A percentile compares a stretch with the other conserved stretches of the same genome.
Conservation (phyloP, 139 green algal genomes). For the Eudorina sp. region DNA sequence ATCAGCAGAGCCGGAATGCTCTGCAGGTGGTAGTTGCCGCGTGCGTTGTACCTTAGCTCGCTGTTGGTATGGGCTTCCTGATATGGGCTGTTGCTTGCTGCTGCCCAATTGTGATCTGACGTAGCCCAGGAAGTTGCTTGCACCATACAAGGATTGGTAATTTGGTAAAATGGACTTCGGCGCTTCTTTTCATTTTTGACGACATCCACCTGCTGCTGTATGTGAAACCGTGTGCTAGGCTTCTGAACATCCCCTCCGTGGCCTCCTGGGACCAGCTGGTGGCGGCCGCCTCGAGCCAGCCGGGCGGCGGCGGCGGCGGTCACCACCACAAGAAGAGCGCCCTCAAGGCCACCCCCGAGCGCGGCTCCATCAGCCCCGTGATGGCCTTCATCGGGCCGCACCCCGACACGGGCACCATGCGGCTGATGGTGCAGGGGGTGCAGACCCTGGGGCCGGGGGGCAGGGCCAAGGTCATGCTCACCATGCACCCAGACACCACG, state of each 20-base stretch:
- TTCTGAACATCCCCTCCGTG: not conserved
- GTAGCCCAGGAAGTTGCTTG: too few species aligned
- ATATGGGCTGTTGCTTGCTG: too few species aligned
- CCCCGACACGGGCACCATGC: constrained; percentile 53
- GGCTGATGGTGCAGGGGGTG: constrained; percentile 39
- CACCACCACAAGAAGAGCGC: constrained; percentile 40
- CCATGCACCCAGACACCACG: constrained; percentile 39
- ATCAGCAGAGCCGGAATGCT: too few species aligned
- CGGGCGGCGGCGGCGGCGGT: not conserved
- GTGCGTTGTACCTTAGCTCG: too few species aligned
- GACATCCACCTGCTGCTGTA: too few species aligned
- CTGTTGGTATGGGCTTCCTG: too few species aligned
- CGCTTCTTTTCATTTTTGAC: too few species aligned
- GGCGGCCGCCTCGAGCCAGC: not conserved
- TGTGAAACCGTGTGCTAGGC: too few species aligned
- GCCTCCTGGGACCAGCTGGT: constrained; percentile 8
- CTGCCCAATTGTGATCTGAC: too few species aligned
- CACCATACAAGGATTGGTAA: too few species aligned
- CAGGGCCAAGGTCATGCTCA: constrained; percentile 28
- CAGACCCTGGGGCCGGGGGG: constrained; percentile 10
- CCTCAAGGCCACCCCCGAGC: constrained; percentile 22
- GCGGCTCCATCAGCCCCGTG: constrained; percentile 6
- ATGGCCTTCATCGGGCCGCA: constrained; percentile 49
- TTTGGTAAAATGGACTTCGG: too few species aligned
- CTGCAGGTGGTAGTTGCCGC: too few species aligned